A percentile compares a stretch with the other conserved stretches of the same genome.
Evolutionary conservation across 2,329 filamentous ascomycete genomes (phyloP).

Genomic region (Xenosphaeropsis pyriputrescens): DNA sequence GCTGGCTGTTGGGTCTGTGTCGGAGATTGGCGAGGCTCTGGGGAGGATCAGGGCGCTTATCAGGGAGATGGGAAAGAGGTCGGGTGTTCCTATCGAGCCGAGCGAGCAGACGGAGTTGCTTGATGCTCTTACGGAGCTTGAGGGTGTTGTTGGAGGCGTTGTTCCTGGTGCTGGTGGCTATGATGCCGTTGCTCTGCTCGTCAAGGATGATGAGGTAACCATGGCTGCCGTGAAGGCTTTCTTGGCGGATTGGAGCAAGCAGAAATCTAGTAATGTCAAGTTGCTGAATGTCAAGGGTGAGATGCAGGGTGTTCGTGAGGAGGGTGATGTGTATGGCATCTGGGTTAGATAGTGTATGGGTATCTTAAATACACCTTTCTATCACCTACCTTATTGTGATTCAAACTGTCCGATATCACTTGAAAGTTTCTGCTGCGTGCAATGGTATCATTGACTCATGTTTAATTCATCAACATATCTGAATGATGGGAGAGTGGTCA

Average conservation of each 20-base stretch:
- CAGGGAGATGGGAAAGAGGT: constrained; percentile 58
- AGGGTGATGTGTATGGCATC: constrained; percentile 9
- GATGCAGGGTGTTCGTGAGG: constrained; percentile 49
- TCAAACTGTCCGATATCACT: too few species aligned
- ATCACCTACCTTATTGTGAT: too few species aligned
- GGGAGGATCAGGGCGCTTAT: constrained; percentile 44
- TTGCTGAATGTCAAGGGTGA: constrained; percentile 58
- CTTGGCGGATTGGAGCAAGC: constrained; percentile 47
- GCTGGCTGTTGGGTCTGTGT: constrained; percentile 34
- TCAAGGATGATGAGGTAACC: constrained; percentile 57
- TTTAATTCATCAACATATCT: too few species aligned
- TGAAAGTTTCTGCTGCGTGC: too few species aligned
- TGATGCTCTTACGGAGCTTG: constrained; percentile 54
- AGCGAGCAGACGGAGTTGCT: constrained; percentile 70
- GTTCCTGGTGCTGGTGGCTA: constrained; percentile 91
- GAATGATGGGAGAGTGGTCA: too few species aligned
- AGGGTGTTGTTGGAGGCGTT: constrained; percentile 79
- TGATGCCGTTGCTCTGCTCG: constrained; percentile 73
- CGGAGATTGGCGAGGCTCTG: constrained; percentile 30
- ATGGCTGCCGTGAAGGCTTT: constrained; percentile 43
- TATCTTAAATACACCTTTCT: too few species aligned
- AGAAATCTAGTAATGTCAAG: constrained; percentile 47
- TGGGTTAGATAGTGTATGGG: neutral
- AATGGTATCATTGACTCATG: too few species aligned
- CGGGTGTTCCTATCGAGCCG: constrained; percentile 80